These are phyloP conservation scores for Candida montana DNA, from an alignment of 805 yeast genomes.

Conservation along the genomic window DNA sequence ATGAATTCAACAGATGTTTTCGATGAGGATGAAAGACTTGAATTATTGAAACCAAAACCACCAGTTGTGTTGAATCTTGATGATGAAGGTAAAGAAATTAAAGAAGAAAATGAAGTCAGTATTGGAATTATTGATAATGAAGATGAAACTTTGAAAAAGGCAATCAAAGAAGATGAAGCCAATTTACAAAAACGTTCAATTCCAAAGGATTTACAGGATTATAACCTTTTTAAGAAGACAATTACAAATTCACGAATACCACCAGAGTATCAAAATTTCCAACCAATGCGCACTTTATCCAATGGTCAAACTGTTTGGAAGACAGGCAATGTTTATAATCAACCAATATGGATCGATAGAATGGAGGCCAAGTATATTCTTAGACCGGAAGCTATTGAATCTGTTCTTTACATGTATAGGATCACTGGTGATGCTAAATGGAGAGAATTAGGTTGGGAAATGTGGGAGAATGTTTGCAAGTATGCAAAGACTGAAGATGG, in stretches of 20 bases:
- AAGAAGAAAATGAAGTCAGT: background rate
- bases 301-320: background rate
- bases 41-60: background rate
- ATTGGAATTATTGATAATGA: background rate
- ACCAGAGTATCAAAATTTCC: background rate
- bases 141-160: background rate
- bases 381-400: conserved; percentile 59
- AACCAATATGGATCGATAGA: conserved; percentile 25
- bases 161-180: background rate
- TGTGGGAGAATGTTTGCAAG: conserved; percentile 36
- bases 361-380: conserved; percentile 38
- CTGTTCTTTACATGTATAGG: conserved; percentile 53
- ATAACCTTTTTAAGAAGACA: background rate
- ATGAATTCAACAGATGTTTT: conserved; percentile 19
- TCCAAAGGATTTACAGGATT: background rate
- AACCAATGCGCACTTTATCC: background rate
- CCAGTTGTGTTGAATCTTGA: background rate
- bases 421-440: conserved; percentile 55
- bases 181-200: background rate
- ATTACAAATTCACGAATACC: background rate
- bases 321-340: conserved; percentile 7
- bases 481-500: conserved; percentile 28
- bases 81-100: background rate
- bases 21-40: conserved; percentile 15
- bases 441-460: conserved; percentile 48